Conservation (phyloP, 1,284 basidiomycete genomes). For the Rugosomyces carneus region DNA sequence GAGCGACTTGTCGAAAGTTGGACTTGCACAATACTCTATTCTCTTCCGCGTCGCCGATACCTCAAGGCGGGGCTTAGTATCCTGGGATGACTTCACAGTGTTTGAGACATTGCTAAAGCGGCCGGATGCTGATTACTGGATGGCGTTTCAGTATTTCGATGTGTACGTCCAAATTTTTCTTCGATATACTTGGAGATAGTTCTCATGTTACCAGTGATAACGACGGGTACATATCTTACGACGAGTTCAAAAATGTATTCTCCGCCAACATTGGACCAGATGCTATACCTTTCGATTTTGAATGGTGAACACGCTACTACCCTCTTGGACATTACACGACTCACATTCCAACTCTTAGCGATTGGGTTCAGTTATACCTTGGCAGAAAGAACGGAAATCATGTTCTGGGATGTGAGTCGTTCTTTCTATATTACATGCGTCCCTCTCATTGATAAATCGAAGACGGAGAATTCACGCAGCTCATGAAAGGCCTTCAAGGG, state of each 20-base stretch:
- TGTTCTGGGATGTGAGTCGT: slow-evolving; percentile 80
- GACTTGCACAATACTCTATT: slow-evolving; percentile 79
- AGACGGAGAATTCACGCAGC: slow-evolving; percentile 93
- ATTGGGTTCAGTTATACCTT: slow-evolving; percentile 92
- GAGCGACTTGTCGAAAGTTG: slow-evolving; percentile 79
- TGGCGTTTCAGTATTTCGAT: slow-evolving; percentile 95
- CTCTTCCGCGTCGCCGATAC: slow-evolving; percentile 89
- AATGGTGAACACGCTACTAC: slow-evolving; percentile 50
- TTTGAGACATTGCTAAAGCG: slow-evolving; percentile 88
- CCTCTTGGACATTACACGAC: not conserved
- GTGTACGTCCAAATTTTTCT: slow-evolving; percentile 51
- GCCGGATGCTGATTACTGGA: slow-evolving; percentile 92
- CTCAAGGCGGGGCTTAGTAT: slow-evolving; percentile 71
- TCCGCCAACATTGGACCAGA: slow-evolving; percentile 74
- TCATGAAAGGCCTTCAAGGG: slow-evolving; percentile 96
- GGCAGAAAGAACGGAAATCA: slow-evolving; percentile 86
- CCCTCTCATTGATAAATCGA: slow-evolving; percentile 1
- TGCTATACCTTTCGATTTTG: slow-evolving; percentile 91
- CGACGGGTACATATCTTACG: slow-evolving; percentile 84
- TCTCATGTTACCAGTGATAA: slow-evolving; percentile 52
- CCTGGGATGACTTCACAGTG: slow-evolving; percentile 92
- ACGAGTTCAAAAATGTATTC: slow-evolving; percentile 91
- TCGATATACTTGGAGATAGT: not conserved
- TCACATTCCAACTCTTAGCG: slow-evolving; percentile 36
- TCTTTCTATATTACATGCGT: not conserved